Base-by-base conservation (phyloP, 352 stramenopile species). In the Pythium volutum region DNA sequence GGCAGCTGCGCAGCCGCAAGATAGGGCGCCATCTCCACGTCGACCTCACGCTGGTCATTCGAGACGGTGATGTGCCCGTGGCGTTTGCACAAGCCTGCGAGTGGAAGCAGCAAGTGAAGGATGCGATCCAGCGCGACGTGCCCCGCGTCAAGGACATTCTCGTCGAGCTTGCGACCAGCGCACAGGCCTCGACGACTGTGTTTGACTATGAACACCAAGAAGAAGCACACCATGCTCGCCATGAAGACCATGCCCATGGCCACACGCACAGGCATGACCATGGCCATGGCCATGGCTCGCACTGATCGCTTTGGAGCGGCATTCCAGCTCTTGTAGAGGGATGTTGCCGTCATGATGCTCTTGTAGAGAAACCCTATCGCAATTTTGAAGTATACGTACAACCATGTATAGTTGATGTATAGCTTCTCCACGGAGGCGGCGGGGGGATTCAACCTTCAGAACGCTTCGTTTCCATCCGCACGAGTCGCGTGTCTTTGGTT, bases 61-160 rank as follows among this genome's bases (percentile, higher is more conserved):
- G 51, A 2, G 65, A 76, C 34, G 55, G 52, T 7, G 54, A 69
- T 7, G 18, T 59, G 11, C 39, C 47, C 7, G 59, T 74, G 22
- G 64, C 64, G 16, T 71, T 88, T 18, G 49, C 77, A 25, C 66
- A 59, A 0, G 77, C 76, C 42, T 77, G 80, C 41, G 55, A 75
- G 29, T 89, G 80, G 80, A 87, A 89, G 59, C 66, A 82, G 51
- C 70, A 70, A 34, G 75, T 83, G 26, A 88, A 87, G 41, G 10
- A 39, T 22, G 70, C 76, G 12, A 78, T 89, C 26, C 69, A 72
- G 31, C 58, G 62, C 11, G 55, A 73, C 22, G 60, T 88, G 23
- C 76, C 80, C 20, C 74, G 76, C 10, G 80, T 84, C 22, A 83
- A 88, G 46, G 80, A 89, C 53, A 76, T 89, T 45, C 58, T 88